Percentiles rank a stretch among this genome's conserved stretches.
Evolutionary conservation across 352 stramenopile genomes (phyloP).

Genomic region (Globisporangium rhizosaccharum): DNA sequence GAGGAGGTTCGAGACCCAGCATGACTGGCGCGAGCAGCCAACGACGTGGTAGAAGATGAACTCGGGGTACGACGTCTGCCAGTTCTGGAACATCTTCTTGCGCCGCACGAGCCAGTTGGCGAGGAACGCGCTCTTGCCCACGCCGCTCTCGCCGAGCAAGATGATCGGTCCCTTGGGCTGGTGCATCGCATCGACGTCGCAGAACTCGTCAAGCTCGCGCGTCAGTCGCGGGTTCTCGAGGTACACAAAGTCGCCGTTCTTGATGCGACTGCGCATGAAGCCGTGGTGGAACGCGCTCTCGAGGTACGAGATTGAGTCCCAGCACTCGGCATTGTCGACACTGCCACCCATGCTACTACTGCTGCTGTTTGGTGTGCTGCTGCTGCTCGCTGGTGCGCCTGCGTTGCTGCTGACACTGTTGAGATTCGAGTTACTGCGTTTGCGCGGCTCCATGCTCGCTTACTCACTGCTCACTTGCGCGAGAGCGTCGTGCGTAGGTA

Average conservation of each 20-base stretch:
- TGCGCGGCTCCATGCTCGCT: not conserved
- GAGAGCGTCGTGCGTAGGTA: too few relatives aligned
- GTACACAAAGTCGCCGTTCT: constrained; percentile 70
- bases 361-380: constrained; percentile 14
- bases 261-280: constrained; percentile 71
- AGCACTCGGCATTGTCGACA: constrained; percentile 45
- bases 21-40: constrained; percentile 83
- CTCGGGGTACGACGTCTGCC: constrained; percentile 72
- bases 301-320: constrained; percentile 77
- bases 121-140: constrained; percentile 73
- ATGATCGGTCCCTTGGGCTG: constrained; percentile 73
- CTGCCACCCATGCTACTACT: not conserved
- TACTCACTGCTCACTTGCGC: too few relatives aligned
- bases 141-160: constrained; percentile 61
- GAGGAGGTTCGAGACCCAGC: constrained; percentile 81
- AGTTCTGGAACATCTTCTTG: constrained; percentile 85
- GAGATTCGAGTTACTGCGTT: not conserved
- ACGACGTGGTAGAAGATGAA: constrained; percentile 91
- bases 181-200: constrained; percentile 82
- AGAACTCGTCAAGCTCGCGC: constrained; percentile 76
- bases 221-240: constrained; percentile 57
- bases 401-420: not conserved
- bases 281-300: constrained; percentile 78
- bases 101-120: constrained; percentile 78
- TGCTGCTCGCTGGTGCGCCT: constrained; percentile 22